phyloP scores from a whole-genome alignment of 768 basidiomycete species.

The Lepiota brunneoincarnata region DNA sequence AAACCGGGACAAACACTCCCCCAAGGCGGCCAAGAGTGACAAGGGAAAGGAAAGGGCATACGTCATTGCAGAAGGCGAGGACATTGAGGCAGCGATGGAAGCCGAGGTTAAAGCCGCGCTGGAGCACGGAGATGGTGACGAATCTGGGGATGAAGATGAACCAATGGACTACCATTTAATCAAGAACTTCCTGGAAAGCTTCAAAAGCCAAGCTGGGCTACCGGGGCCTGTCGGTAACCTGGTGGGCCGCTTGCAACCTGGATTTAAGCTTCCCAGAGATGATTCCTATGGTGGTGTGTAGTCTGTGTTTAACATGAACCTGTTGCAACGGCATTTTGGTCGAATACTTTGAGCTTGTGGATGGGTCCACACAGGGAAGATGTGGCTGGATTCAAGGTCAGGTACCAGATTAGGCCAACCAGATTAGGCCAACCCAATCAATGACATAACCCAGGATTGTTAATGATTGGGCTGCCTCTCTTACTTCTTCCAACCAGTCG shows the following conservation, averaged over 20 bases:
- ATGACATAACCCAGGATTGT: not conserved
- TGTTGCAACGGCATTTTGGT: too few relatives aligned
- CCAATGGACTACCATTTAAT: conserved; percentile 85
- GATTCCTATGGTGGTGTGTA: conserved; percentile 29
- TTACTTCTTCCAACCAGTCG: not conserved
- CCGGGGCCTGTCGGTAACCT: conserved; percentile 92
- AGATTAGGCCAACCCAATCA: not conserved
- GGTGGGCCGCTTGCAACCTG: conserved; percentile 78
- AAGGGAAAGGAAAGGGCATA: conserved; percentile 45
- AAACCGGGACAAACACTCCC: conserved; percentile 22
- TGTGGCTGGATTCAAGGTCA: too few relatives aligned
- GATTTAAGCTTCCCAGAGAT: conserved; percentile 74
- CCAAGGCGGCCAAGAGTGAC: conserved; percentile 5
- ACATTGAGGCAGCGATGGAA: conserved; percentile 88
- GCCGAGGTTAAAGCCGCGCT: conserved; percentile 73
- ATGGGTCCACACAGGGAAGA: too few relatives aligned
- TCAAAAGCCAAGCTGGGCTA: conserved; percentile 85
- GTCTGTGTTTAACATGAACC: not conserved
- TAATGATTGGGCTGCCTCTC: not conserved
- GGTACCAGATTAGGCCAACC: too few relatives aligned
- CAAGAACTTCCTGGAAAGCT: conserved; percentile 96
- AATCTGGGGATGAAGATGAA: conserved; percentile 52
- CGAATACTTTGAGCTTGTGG: too few relatives aligned
- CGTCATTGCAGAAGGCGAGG: conserved; percentile 24
- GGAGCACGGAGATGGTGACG: conserved; percentile 44